Evolutionary conservation across 805 yeast genomes (phyloP), one percentile per base, ranked within the genome.

Genomic region (Barnettozyma pratensis): DNA sequence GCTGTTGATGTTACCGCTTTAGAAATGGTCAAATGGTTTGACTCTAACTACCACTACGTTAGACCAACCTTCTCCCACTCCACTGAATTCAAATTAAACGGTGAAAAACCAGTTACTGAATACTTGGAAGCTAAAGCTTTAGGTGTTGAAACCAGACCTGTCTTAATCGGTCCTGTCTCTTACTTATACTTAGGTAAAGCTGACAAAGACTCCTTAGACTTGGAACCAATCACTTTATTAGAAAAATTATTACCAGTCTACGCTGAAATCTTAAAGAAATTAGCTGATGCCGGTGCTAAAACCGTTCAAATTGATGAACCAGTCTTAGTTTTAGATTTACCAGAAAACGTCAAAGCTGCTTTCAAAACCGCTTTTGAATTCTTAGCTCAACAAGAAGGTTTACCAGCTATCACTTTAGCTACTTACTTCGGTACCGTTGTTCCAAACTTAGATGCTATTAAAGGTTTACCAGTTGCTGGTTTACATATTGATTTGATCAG

Each of bases 21-120:
- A 70, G 96, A 94, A 82, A 94, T 94, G 99, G 99, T 94, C 63
- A 94, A 94, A 81, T 94, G 99, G 99, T 94, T 94, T 65, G 99
- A 94, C 76, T 87, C 97, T 58, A 94, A 94, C 89, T 94, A 94
- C 88, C 99, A 94, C 76, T 94, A 94, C 73, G 98, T 94, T 67
- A 88, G 99, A 81, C 99, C 99, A 74, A 94, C 99, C 61, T 91
- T 94, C 80, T 87, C 96, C 49, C 83, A 90, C 80, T 80, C 89
- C 61, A 92, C 97, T 57, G 84, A 84, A 67, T 94, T 94, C 87
- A 91, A 94, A 80, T 86, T 94, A 73, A 89, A 85, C 74, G 96
- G 96, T 67, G 77, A 83, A 65, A 94, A 94, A 80, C 98, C 99
- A 66, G 94, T 94, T 64, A 96, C 85, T 66, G 97, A 94, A 81